A percentile compares a stretch with the other conserved stretches of the same genome.
Evolutionary conservation across 306 rosid genomes (phyloP).

Genomic region (Trifolium repens): DNA sequence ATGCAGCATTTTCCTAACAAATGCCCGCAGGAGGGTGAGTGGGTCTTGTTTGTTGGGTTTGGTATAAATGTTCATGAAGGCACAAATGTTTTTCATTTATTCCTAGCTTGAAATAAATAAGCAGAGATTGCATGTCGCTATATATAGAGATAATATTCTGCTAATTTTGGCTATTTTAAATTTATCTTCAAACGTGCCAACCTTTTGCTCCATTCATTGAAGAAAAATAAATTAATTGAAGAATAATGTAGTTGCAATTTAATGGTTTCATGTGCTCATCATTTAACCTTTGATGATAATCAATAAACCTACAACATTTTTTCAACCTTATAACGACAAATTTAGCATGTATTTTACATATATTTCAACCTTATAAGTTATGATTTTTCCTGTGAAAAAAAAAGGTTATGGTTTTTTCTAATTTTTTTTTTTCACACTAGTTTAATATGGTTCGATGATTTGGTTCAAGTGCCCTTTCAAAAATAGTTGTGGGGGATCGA

Average conservation of each 20-base stretch:
- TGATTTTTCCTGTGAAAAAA: too few species aligned
- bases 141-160: neutral
- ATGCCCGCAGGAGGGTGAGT: neutral
- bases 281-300: neutral
- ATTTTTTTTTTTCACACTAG: too few species aligned
- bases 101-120: neutral
- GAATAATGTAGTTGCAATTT: neutral
- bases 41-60: conserved; percentile 2
- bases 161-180: neutral
- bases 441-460: too few species aligned
- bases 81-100: neutral
- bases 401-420: too few species aligned
- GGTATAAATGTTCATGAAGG: neutral
- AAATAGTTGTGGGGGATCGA: too few species aligned
- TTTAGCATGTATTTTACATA: too few species aligned
- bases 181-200: neutral
- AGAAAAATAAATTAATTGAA: neutral
- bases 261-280: neutral
- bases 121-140: neutral
- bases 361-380: too few species aligned
- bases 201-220: neutral
- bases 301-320: too few species aligned
- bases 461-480: too few species aligned
- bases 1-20: too few species aligned
- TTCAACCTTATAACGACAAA: too few species aligned